phyloP scores from a whole-genome alignment of 306 rosid genomes.

The Trifolium dubium region DNA sequence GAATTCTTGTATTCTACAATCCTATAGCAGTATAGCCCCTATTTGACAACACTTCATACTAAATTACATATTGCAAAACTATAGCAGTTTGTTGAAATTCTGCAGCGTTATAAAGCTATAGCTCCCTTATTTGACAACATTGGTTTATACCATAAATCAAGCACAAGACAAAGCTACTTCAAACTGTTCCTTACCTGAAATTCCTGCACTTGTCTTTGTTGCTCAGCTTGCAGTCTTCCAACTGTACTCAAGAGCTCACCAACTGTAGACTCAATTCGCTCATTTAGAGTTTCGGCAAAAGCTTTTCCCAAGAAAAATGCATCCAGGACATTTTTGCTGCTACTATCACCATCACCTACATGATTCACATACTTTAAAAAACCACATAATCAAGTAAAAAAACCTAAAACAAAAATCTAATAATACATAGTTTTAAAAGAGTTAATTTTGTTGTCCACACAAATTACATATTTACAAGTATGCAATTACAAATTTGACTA shows the following conservation, averaged over 20 bases:
- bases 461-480: background rate
- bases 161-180: conserved; percentile 7
- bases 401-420: conserved; percentile 3
- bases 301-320: conserved; percentile 98
- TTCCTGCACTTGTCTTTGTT: conserved; percentile 74
- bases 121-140: background rate
- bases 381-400: conserved; percentile 8
- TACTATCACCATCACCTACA: conserved; percentile 76
- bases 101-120: background rate
- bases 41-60: background rate
- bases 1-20: too few relatives aligned
- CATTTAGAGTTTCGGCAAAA: conserved; percentile 85
- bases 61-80: background rate
- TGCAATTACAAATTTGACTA: background rate
- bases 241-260: conserved; percentile 81
- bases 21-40: background rate
- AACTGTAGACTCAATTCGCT: conserved; percentile 83
- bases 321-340: conserved; percentile 77
- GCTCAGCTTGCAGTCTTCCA: conserved; percentile 96
- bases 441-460: background rate
- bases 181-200: conserved; percentile 67
- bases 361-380: conserved; percentile 30
- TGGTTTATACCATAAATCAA: conserved; percentile 11
- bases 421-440: background rate
- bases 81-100: background rate